Base-by-base conservation (phyloP, 768 basidiomycete species). In the Leccinum imitatum region DNA sequence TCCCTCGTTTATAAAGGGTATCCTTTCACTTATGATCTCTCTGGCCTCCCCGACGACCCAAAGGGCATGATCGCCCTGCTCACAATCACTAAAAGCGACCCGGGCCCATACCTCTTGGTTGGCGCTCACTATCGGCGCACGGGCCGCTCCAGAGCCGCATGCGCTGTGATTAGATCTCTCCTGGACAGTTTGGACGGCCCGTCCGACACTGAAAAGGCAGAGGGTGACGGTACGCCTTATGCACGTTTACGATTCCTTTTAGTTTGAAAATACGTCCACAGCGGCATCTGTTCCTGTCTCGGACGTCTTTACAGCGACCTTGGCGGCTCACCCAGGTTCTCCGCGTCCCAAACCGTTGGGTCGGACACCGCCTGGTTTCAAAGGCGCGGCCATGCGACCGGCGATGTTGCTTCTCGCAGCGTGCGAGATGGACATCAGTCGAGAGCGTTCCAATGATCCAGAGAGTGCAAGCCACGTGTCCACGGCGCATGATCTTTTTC, bases 121-220 rank as follows among this genome's bases (percentile, higher is more conserved):
- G 64, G 66, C 11, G 72, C 73, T 31, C 73, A 72, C 64, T 73
- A 73, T 62, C 69, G 72, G 59, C 70, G 73, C 41, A 73, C 72
- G 50, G 72, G 70, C 55, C 73, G 72, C 33, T 59, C 72, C 57
- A 64, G 63, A 56, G 72, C 72, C 54, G 72, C 72, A 13, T 58
- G 72, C 47, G 54, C 67, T 50, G 65, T 73, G 8, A 67, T 73
- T 37, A 65, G 63, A 62, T 70, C 70, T 4, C 57, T 73, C 13
- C 63, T 73, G 23, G 58, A 64, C 10, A 63, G 3, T 39, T 33
- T 68, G 31, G 59, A 62, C 37, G 48, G 6, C 23, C 37, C 39
- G 4, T 54, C 63, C 39, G 50, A 48, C 46, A 35, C 47, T 58
- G 62, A 71, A 27, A 67, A 69, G 56, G 59, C n/a, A 52, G 63